Percentiles rank a stretch among this genome's conserved stretches.
Conservation (phyloP, 1,284 basidiomycete genomes). For the Puccinia hordei region DNA sequence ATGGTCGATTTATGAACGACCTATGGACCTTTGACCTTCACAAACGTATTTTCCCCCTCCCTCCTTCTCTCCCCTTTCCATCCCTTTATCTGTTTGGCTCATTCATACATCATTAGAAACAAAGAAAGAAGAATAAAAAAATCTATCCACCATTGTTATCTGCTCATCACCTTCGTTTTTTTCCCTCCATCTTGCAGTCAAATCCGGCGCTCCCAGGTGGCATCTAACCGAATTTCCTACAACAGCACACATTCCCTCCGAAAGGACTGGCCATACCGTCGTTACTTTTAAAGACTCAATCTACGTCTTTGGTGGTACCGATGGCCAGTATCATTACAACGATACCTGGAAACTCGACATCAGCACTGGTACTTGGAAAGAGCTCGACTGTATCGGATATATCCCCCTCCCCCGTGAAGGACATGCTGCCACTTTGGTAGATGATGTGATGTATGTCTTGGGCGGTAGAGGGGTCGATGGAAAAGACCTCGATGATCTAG, state of each 20-base stretch:
- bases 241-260: constrained; percentile 81
- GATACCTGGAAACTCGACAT: constrained; percentile 97
- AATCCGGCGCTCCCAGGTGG: constrained; percentile 58
- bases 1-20: constrained; percentile 81
- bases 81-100: too few relatives aligned
- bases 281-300: constrained; percentile 83
- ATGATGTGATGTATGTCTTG: constrained; percentile 97
- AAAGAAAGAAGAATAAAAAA: too few relatives aligned
- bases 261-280: constrained; percentile 89
- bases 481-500: constrained; percentile 89
- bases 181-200: constrained; percentile 62
- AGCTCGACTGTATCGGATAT: constrained; percentile 94
- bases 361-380: constrained; percentile 78
- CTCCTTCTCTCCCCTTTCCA: too few relatives aligned
- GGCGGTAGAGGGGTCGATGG: constrained; percentile 96
- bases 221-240: constrained; percentile 59
- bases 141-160: neutral
- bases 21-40: constrained; percentile 96
- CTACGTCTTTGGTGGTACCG: constrained; percentile 93
- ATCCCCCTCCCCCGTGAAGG: constrained; percentile 96
- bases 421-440: constrained; percentile 92
- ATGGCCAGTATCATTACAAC: constrained; percentile 98
- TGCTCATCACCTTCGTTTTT: neutral
- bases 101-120: too few relatives aligned
- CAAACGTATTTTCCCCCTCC: constrained; percentile 65